Base-by-base conservation (phyloP, 331 rosid species). In the Acacia concinna region DNA sequence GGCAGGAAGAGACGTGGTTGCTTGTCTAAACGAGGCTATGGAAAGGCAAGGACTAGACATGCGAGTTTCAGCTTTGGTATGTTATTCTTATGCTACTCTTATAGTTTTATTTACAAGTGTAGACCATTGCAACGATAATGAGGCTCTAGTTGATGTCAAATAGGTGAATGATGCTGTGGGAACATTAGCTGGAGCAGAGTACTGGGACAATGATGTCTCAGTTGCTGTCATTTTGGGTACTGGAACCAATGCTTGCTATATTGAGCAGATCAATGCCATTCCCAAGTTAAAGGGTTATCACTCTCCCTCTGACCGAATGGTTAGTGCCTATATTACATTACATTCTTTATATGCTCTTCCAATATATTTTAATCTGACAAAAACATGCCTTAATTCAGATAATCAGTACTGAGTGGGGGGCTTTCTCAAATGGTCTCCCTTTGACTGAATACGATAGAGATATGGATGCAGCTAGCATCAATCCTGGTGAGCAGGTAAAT, bases 181-280 rank as follows among this genome's bases (percentile, higher is more conserved):
- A 74, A 94, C 98, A 37, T 86, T 94, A 82, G 97, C 98, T 3
- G 98, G 97, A 84, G 98, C 98, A 56, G 85, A 89, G 83, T 94
- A 92, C 75, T 94, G 88, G 83, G 98, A 94, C 44, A 83, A 90
- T 59, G 97, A 94, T 83, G 97, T 91, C 38, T 74, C 81, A 87
- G 96, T 88, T 81, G 98, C 98, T 68, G 94, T 91, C 46, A 92
- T 94, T 88, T 87, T 94, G 88, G 98, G 98, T 34, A 94, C 98
- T 0, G 98, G 98, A 87, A 94, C 97, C 59, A 94, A 92, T 62
- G 98, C 98, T 77, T 92, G 98, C 83, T 94, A 94, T 65, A 88
- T 92, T 13, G 98, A 94, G 73, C 88, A 87, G 67, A 83, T 69
- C 18, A 82, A 84, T 83, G 87, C 88, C 77, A 91, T 92, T 83